These are phyloP conservation scores for Verticillium nonalfalfae DNA, from an alignment of 2,329 filamentous ascomycete genomes.

Conservation along the genomic window DNA sequence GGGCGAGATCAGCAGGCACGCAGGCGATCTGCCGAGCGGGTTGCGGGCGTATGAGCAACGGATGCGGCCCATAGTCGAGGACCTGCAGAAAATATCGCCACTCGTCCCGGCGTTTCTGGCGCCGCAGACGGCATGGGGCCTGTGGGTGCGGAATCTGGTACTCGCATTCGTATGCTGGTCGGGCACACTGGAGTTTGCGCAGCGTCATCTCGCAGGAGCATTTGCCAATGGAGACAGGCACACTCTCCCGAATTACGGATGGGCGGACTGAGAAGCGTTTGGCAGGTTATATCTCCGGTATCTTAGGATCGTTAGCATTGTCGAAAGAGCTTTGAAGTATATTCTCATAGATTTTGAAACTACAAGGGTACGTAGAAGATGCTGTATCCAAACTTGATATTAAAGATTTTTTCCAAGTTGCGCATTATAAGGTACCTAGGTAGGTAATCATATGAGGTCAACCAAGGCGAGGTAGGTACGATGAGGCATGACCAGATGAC, in stretches of 20 bases:
- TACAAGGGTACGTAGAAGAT: too few relatives aligned
- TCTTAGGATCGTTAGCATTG: too few relatives aligned
- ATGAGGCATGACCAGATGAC: too few relatives aligned
- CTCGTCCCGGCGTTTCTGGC: constrained; percentile 18
- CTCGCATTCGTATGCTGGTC: constrained; percentile 3
- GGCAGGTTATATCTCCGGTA: too few relatives aligned
- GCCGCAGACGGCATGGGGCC: constrained; percentile 18
- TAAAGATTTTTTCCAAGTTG: too few relatives aligned
- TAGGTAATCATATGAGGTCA: too few relatives aligned
- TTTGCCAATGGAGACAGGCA: not conserved
- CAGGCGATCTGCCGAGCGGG: constrained; percentile 17
- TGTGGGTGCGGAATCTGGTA: constrained; percentile 15
- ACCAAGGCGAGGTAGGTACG: too few relatives aligned
- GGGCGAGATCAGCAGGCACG: constrained; percentile 29
- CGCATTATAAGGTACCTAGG: too few relatives aligned
- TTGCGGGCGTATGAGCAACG: constrained; percentile 31
- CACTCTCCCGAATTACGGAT: not conserved
- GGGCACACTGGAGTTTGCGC: not conserved
- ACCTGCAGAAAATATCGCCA: constrained; percentile 26
- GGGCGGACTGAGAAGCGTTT: not conserved
- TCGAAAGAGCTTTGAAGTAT: too few relatives aligned
- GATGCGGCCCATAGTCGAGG: constrained; percentile 30
- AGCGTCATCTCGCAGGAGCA: not conserved
- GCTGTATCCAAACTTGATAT: too few relatives aligned
- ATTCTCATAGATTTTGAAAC: too few relatives aligned